Base-by-base conservation (phyloP, 2,329 filamentous ascomycete genomes). In the Calycina marina region DNA sequence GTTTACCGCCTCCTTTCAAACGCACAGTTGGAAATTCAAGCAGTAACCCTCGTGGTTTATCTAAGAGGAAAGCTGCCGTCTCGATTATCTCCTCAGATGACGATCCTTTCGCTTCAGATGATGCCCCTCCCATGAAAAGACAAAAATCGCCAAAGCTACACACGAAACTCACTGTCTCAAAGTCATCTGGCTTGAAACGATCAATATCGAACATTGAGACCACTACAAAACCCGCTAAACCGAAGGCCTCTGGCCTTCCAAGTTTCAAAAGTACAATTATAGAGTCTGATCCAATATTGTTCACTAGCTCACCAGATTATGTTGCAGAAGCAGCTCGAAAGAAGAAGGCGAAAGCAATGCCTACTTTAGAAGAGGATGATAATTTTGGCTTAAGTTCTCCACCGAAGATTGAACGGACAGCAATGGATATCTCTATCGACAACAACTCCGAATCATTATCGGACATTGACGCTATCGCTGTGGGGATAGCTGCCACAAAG, bases 171-270 rank as follows among this genome's bases (percentile, higher is more conserved):
- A 32, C 25, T 13, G 22, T 14, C 2, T 22, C 31, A 2, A 43
- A 39, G 17, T 24, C 28, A 3, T 26, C 32, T 8, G 38, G 39
- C 13, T 44, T 32, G 18, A 45, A 38, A 15, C 37, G 44, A 16
- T 36, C 44, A 6, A 32, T 50, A 14, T 51, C 55, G 4, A 56
- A 59, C 37, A 49, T 53, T 9, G 47, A 58, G 28, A 51, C 56
- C 13, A 50, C 55, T 15, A 51, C 55, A 25, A 53, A 55, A 24
- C 9, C 28, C 8, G 31, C 14, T n/a, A 18, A 14, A 15, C 8
- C 18, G 26, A 34, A 30, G 14, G 13, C 31, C 34, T 4, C 14
- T 16, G 38, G 45, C 9, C 49, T 56, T 36, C 46, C 58, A 36
- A 55, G 22, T 53, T 54, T 39, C 46, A 54, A 33, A 45, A 36